These are phyloP conservation scores for Parathielavia hyrcaniae DNA, from an alignment of 495 filamentous ascomycete species.

Conservation along the genomic window DNA sequence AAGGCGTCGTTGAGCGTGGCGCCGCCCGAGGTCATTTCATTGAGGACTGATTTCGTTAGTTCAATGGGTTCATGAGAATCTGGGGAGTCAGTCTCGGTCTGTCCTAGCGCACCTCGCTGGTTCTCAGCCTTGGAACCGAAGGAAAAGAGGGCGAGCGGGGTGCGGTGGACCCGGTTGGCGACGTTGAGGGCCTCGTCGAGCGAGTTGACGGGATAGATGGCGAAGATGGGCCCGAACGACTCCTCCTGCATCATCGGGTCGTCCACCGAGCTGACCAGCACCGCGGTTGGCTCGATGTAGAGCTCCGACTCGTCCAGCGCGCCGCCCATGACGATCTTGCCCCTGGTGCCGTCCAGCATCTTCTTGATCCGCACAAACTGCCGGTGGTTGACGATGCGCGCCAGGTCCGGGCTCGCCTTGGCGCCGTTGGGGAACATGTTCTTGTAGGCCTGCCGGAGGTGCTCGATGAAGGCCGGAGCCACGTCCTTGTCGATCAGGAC, in stretches of 20 bases:
- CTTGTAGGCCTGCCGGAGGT: constrained; percentile 62
- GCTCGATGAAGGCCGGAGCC: constrained; percentile 62
- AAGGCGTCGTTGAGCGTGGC: constrained; percentile 76
- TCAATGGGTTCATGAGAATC: constrained; percentile 14
- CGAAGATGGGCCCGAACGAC: constrained; percentile 83
- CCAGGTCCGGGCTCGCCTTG: constrained; percentile 65
- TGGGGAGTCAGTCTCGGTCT: neutral
- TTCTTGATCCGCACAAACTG: constrained; percentile 80
- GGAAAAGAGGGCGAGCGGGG: constrained; percentile 73
- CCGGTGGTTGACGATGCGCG: constrained; percentile 67
- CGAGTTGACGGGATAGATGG: constrained; percentile 65
- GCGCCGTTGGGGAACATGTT: constrained; percentile 84
- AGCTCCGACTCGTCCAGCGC: constrained; percentile 67
- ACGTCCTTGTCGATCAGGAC: constrained; percentile 71
- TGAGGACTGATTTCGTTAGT: constrained; percentile 45
- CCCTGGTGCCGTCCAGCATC: constrained; percentile 74
- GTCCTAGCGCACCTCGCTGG: constrained; percentile 48
- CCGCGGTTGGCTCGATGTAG: constrained; percentile 80
- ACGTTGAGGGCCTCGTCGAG: constrained; percentile 75
- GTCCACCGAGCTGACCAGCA: constrained; percentile 64
- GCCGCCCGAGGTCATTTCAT: constrained; percentile 65
- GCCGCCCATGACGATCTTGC: constrained; percentile 81
- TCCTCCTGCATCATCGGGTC: constrained; percentile 77
- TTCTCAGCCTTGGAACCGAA: constrained; percentile 77
- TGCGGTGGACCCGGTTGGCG: constrained; percentile 68